Evolutionary conservation across 306 rosid species (phyloP), one percentile per base, ranked within the genome.

Genomic region (Vigna hirtella): DNA sequence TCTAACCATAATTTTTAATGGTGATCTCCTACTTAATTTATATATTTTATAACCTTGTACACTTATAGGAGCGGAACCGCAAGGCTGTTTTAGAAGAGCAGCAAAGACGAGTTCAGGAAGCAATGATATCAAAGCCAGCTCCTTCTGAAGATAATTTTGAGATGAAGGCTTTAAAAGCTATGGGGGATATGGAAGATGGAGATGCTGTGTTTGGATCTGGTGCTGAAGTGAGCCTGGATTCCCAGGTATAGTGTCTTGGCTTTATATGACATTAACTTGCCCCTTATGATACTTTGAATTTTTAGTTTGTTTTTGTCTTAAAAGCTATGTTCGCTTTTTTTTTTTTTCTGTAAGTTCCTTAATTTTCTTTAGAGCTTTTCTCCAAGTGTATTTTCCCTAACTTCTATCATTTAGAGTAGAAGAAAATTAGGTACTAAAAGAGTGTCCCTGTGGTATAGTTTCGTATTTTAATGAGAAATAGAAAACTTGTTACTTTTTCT

Each of bases 171-270:
- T 79, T 91, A 80, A 95, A 93, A 87, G 88, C 88, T 53, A 95
- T 95, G 98, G 98, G 98, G 64, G 87, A 89, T 78, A 84, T 91
- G 97, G 99, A 91, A 84, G 99, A 95, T 73, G 99, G 99, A 43
- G 99, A 95, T 79, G 98, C 99, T 67, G 87, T 95, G 74, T 88
- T 95, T 80, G 98, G 97, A 56, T 86, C 94, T 56, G 91, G 90
- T 70, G 94, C 96, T 73, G 98, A 93, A 91, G 96, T 95, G 81
- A 95, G 88, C 83, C 83, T 95, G 10, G 99, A 93, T 77, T 93
- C 98, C 5, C 99, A 95, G 98, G 98, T 94, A 58, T 51, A 32
- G 32, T 69, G 30, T 74, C 71, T 56, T 22, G 52, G 45, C 40
- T 47, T 36, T 22, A 55, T 76, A 50, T 70, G 45, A 18, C 58